A percentile compares a stretch with the other conserved stretches of the same genome.
Conservation (phyloP, 805 yeast species). For the Grigorovia yakushimaensis region DNA sequence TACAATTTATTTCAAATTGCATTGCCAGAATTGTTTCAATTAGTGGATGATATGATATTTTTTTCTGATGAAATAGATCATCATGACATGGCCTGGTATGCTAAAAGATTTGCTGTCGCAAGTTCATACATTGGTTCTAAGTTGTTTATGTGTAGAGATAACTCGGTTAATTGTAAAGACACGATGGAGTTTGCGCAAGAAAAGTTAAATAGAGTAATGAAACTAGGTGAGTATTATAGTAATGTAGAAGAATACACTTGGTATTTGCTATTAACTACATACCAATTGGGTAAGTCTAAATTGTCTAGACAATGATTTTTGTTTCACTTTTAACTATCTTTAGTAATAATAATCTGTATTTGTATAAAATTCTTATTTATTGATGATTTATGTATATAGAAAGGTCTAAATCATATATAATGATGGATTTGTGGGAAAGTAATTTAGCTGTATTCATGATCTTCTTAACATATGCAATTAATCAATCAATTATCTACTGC, state of each 20-base stretch:
- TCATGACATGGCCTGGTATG: conserved; percentile 80
- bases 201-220: conserved; percentile 44
- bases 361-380: neutral
- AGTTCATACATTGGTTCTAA: conserved; percentile 68
- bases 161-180: conserved; percentile 40
- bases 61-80: conserved; percentile 70
- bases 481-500: no score
- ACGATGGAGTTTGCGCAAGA: conserved; percentile 59
- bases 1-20: conserved; percentile 44
- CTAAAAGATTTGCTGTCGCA: conserved; percentile 67
- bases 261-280: conserved; percentile 53
- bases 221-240: conserved; percentile 50
- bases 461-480: no score
- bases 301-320: conserved; percentile 40
- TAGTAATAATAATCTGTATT: no score
- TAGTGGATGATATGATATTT: conserved; percentile 76
- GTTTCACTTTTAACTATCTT: no score
- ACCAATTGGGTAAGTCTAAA: conserved; percentile 64
- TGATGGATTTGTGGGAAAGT: neutral
- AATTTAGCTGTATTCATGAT: no score
- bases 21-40: conserved; percentile 56
- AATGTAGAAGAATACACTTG: conserved; percentile 67
- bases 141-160: conserved; percentile 70
- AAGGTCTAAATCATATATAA: neutral
- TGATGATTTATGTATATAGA: neutral